Conservation (phyloP, 768 basidiomycete genomes). For the Dioszegia hungarica region DNA sequence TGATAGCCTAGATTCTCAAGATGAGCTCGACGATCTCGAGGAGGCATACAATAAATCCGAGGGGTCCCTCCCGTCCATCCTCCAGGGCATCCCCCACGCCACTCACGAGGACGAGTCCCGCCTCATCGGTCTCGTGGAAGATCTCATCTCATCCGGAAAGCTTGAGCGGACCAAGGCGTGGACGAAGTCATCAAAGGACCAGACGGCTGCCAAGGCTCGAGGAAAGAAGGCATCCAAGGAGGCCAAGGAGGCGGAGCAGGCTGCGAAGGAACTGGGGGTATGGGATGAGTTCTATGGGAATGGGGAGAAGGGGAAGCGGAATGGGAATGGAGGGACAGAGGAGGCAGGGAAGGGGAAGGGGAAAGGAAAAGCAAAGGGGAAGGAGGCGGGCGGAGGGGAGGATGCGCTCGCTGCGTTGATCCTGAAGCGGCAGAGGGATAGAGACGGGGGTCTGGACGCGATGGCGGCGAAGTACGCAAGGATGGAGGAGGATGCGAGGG, state of each 20-base stretch:
- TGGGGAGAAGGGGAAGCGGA: constrained; percentile 80
- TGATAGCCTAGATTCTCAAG: constrained; percentile 79
- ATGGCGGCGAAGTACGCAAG: constrained; percentile 50
- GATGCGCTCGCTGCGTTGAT: constrained; percentile 71
- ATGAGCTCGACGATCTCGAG: constrained; percentile 76
- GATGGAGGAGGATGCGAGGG: constrained; percentile 40
- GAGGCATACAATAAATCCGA: constrained; percentile 64
- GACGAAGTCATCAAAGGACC: constrained; percentile 68
- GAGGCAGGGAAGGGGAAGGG: constrained; percentile 57
- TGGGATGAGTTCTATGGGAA: constrained; percentile 66
- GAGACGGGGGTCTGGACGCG: constrained; percentile 63
- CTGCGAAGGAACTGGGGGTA: constrained; percentile 81
- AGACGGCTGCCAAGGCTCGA: constrained; percentile 69
- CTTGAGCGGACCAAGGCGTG: constrained; percentile 57
- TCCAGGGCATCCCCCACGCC: constrained; percentile 80
- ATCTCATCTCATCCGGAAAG: constrained; percentile 60
- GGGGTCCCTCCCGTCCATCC: constrained; percentile 75
- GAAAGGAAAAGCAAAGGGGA: constrained; percentile 54
- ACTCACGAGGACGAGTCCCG: constrained; percentile 78
- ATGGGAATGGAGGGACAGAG: constrained; percentile 18
- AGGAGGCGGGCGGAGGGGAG: constrained; percentile 29
- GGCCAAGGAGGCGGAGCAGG: constrained; percentile 70
- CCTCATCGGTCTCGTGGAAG: constrained; percentile 65
- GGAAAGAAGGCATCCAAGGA: constrained; percentile 72
- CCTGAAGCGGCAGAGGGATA: constrained; percentile 62